These are phyloP conservation scores for Umbilicus rupestris DNA, from an alignment of 164 flowering plant species.

Conservation along the genomic window DNA sequence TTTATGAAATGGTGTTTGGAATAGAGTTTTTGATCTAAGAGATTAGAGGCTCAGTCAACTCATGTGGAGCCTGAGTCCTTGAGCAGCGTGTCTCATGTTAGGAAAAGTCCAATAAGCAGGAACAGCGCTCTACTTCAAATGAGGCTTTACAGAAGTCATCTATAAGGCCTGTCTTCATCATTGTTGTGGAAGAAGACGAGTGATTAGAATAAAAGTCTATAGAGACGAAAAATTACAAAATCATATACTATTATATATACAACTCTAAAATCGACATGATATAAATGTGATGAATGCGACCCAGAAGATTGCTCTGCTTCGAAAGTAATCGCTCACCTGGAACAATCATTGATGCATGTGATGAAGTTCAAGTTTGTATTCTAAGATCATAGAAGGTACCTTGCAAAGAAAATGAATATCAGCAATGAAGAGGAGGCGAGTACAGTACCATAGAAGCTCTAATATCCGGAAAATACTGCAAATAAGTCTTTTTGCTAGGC, in stretches of 20 bases:
- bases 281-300: too few species aligned
- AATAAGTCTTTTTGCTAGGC: too few species aligned
- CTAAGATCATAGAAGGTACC: conserved; percentile 65
- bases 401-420: conserved; percentile 67
- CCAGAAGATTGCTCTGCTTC: background rate
- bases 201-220: background rate
- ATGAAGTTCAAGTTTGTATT: too few species aligned
- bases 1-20: too few species aligned
- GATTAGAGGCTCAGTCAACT: conserved; percentile 49
- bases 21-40: conserved; percentile 65
- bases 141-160: background rate
- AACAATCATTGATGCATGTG: conserved; percentile 68
- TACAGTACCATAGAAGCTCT: background rate
- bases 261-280: too few species aligned
- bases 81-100: conserved; percentile 25
- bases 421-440: conserved; percentile 68
- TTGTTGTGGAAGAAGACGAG: too few species aligned
- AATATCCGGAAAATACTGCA: background rate
- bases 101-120: conserved; percentile 38
- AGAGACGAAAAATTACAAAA: too few species aligned
- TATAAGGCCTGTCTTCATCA: background rate
- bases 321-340: conserved; percentile 8
- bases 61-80: conserved; percentile 40
- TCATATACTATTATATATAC: too few species aligned
- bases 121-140: conserved; percentile 51